These are phyloP conservation scores for Potentilla sterilis DNA, from an alignment of 306 rosid species.

Conservation along the genomic window DNA sequence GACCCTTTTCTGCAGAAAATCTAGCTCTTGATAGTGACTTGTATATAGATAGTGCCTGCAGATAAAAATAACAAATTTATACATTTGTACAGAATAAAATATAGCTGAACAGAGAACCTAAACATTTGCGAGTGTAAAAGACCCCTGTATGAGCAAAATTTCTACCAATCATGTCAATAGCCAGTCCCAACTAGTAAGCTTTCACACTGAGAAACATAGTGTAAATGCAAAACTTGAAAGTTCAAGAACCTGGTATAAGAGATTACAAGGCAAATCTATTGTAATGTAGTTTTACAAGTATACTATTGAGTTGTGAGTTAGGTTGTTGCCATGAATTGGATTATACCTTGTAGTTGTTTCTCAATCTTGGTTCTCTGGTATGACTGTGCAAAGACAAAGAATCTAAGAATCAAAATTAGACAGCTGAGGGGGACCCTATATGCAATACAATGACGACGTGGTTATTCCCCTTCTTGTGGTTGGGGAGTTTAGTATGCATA, in stretches of 20 bases:
- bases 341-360: background rate
- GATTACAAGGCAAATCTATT: background rate
- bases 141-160: background rate
- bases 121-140: background rate
- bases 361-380: background rate
- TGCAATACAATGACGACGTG: background rate
- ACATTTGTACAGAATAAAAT: background rate
- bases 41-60: slow-evolving; percentile 74
- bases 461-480: background rate
- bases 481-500: background rate
- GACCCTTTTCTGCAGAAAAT: slow-evolving; percentile 63
- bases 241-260: background rate
- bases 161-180: background rate
- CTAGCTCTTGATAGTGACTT: slow-evolving; percentile 67
- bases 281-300: background rate
- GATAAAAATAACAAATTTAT: background rate
- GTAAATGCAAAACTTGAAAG: background rate
- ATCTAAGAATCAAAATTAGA: background rate
- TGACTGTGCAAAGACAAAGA: background rate
- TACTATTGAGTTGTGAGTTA: background rate
- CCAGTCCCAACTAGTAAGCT: background rate
- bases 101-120: background rate
- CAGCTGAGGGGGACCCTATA: background rate
- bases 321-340: background rate
- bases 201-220: background rate